Conservation (phyloP, 805 yeast species). For the Kodamaea laetipori region DNA sequence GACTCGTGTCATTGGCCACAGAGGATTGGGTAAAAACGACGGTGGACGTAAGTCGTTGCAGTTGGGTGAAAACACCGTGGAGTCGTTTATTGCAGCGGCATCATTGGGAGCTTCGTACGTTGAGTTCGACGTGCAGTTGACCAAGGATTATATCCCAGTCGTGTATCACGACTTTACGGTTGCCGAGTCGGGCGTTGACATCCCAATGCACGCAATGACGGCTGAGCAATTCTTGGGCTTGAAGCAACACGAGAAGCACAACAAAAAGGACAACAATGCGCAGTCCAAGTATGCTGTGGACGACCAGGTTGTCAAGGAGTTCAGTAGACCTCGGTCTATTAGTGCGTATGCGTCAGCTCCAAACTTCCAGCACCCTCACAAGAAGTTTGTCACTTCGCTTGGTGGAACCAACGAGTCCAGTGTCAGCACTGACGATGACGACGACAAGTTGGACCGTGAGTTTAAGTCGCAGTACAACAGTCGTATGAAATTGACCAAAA, state of each 20-base stretch:
- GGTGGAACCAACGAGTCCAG: neutral
- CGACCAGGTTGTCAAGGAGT: constrained; percentile 37
- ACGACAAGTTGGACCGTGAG: constrained; percentile 42
- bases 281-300: constrained; percentile 31
- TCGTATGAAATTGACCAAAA: constrained; percentile 83
- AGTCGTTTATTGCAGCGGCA: constrained; percentile 94
- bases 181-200: constrained; percentile 93
- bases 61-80: constrained; percentile 93
- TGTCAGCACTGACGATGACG: constrained; percentile 15
- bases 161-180: constrained; percentile 93
- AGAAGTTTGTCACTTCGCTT: constrained; percentile 9
- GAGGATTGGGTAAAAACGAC: constrained; percentile 90
- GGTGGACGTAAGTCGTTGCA: constrained; percentile 75
- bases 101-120: constrained; percentile 95
- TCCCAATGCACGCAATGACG: constrained; percentile 92
- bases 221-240: constrained; percentile 80
- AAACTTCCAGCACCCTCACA: constrained; percentile 21
- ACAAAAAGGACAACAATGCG: constrained; percentile 10
- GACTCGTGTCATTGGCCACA: constrained; percentile 91
- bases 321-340: constrained; percentile 42
- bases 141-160: constrained; percentile 89
- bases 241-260: constrained; percentile 29
- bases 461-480: constrained; percentile 45
- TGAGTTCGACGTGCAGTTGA: constrained; percentile 94
- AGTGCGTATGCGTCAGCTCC: constrained; percentile 38